Evolutionary conservation across 768 basidiomycete genomes (phyloP), one percentile per base, ranked within the genome.

Genomic region (Xerocomellus dryophilus): DNA sequence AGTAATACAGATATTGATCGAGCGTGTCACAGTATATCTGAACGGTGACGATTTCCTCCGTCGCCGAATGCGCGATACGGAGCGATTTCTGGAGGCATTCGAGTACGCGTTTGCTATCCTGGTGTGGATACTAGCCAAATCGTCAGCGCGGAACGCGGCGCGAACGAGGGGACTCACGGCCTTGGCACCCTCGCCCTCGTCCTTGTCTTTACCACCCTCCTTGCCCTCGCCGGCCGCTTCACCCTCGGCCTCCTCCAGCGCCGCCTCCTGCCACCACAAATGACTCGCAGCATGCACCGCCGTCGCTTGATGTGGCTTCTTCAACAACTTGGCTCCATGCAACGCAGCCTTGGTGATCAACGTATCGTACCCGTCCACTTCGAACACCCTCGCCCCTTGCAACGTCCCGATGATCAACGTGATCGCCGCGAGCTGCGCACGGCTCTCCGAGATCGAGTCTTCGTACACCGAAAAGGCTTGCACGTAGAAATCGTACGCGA

Each of bases 391-490:
- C 31, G 93, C 88, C 10, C 87, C 84, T 51, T 93, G 91, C 38
- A 99, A 74, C 7, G 93, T 91, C 45, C 89, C 88, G 54, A 98
- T 97, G 61, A 99, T 89, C 18, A 95, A 81, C 7, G 93, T 92
- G 67, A 99, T 98, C n/a, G 96, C 95, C 65, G 96, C 93, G 9
- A 99, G 75, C 70, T 99, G 97, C 5, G 93, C 93, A 4, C 96
- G 83, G 32, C 90, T 92, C 67, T 99, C 97, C 42, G 91, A 94
- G 46, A 99, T 98, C 63, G 83, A 88, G 70, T 99, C 97, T 68
- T 99, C 97, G 73, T 99, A 98, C 12, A 98, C 93, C 25, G 88
- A 93, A 70, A 99, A 98, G 0, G 95, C 93, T 69, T 98, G 94
- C 14, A 98, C 97, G 65, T 95, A 98, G 61, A 98, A 86, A 69